Evolutionary conservation across 2,329 filamentous ascomycete genomes (phyloP).

Genomic region (Hymenoscyphus scutula): DNA sequence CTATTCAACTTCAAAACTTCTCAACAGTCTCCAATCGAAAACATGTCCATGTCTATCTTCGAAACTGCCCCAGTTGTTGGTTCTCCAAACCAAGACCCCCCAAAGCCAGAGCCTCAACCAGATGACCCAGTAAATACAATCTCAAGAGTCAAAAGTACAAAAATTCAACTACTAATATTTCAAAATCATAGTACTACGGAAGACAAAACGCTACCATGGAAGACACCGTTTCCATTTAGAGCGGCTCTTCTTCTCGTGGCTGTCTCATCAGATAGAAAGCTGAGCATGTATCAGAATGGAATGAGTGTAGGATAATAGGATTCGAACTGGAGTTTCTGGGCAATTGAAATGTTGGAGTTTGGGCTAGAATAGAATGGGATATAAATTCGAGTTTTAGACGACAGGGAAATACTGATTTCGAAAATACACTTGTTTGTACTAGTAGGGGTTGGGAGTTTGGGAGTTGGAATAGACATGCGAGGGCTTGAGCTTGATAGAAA

Average conservation of each 20-base stretch:
- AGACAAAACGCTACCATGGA: background rate
- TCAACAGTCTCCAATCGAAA: background rate
- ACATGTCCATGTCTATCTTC: background rate
- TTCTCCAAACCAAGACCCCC: background rate
- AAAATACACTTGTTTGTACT: background rate
- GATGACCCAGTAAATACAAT: slow-evolving; percentile 8
- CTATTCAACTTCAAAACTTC: background rate
- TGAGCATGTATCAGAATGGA: background rate
- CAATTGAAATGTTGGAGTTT: background rate
- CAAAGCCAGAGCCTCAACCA: slow-evolving; percentile 10
- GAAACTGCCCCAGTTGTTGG: background rate
- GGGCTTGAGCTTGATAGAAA: background rate
- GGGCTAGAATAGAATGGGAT: background rate
- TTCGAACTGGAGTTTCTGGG: background rate
- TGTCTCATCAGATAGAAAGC: background rate
- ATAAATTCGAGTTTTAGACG: background rate
- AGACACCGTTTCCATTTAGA: background rate
- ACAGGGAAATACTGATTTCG: background rate
- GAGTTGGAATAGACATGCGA: too few species aligned
- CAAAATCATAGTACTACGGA: slow-evolving; percentile 4
- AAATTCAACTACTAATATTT: background rate
- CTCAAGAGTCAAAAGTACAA: background rate
- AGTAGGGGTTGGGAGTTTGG: background rate
- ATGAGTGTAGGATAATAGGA: background rate
- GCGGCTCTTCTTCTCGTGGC: too few species aligned